Evolutionary conservation across 2,329 filamentous ascomycete genomes (phyloP).

Genomic region (Falciphora oryzae): DNA sequence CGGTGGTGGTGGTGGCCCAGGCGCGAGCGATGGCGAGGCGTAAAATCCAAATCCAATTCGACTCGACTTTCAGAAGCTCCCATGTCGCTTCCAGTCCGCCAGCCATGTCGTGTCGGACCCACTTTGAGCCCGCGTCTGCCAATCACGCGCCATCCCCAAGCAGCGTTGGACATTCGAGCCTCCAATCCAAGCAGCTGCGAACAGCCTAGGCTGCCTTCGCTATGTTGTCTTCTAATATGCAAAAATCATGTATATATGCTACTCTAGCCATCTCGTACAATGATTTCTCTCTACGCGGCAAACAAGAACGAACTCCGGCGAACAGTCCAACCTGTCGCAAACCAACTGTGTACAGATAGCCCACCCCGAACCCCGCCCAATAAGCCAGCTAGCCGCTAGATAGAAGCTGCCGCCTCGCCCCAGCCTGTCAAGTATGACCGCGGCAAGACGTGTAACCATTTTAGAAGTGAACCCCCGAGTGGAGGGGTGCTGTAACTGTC

Average conservation of each 20-base stretch:
- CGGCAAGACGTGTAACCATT: neutral
- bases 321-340: neutral
- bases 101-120: neutral
- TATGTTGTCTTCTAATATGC: neutral
- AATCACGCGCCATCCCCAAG: neutral
- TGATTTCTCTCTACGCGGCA: neutral
- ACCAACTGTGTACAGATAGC: neutral
- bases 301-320: neutral
- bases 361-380: neutral
- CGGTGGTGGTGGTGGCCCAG: neutral
- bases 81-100: neutral
- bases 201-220: too few species aligned
- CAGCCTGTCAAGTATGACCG: neutral
- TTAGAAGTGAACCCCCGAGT: neutral
- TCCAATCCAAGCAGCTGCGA: too few species aligned
- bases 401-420: neutral
- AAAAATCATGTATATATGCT: neutral
- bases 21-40: conserved; percentile 7
- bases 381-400: neutral
- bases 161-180: too few species aligned
- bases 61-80: neutral
- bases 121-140: neutral
- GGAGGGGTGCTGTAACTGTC: neutral
- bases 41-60: neutral
- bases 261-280: neutral